Evolutionary conservation across 2,329 filamentous ascomycete genomes (phyloP).

Genomic region (Cadophora luteo-olivacea): DNA sequence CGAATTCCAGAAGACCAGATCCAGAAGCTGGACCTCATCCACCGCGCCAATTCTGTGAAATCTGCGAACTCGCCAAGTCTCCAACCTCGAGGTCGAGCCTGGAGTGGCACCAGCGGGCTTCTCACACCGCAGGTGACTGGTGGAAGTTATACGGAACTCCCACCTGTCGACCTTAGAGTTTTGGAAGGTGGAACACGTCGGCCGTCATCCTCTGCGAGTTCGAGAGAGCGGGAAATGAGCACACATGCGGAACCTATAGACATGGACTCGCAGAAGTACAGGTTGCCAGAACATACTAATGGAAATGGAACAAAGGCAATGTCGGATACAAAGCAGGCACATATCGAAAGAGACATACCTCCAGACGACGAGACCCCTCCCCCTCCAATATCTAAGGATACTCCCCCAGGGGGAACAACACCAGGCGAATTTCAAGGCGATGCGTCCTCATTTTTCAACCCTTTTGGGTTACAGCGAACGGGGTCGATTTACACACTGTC

Average conservation of each 20-base stretch:
- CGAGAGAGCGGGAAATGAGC: conserved; percentile 39
- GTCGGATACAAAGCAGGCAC: conserved; percentile 62
- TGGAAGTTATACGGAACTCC: conserved; percentile 37
- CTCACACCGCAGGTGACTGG: conserved; percentile 43
- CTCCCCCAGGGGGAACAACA: conserved; percentile 49
- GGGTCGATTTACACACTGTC: conserved; percentile 95
- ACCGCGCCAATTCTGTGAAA: conserved; percentile 58
- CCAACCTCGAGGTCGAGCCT: conserved; percentile 72
- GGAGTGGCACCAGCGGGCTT: conserved; percentile 66
- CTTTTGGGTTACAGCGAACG: conserved; percentile 69
- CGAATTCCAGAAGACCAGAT: conserved; percentile 75
- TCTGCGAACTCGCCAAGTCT: conserved; percentile 54
- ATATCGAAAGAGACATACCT: conserved; percentile 56
- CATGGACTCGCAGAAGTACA: conserved; percentile 78
- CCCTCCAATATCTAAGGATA: conserved; percentile 60
- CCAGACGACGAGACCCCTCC: conserved; percentile 48
- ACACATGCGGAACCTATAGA: conserved; percentile 53
- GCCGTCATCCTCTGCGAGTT: conserved; percentile 37
- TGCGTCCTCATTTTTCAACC: conserved; percentile 65
- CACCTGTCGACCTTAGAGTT: conserved; percentile 34
- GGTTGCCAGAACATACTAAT: conserved; percentile 72
- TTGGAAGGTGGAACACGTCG: conserved; percentile 39
- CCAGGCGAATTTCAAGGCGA: conserved; percentile 42
- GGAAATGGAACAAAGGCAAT: conserved; percentile 71
- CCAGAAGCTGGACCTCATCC: conserved; percentile 70